Evolutionary conservation across 495 filamentous ascomycete species (phyloP), one percentile per base, ranked within the genome.

Genomic region (Podospora sp.): DNA sequence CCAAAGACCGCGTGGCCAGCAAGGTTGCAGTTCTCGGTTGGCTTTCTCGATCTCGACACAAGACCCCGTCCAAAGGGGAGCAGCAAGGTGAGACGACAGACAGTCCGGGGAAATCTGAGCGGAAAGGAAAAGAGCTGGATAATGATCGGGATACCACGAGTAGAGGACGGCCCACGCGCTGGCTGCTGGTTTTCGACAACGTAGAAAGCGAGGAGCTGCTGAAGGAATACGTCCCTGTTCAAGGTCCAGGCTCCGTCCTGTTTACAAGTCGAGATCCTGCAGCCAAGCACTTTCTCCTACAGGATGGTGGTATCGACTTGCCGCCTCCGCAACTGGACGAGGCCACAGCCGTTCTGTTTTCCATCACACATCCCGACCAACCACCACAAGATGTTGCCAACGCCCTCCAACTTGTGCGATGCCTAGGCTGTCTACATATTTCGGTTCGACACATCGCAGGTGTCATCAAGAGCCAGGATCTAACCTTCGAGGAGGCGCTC

Each of bases 261-360:
- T 46, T 61, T 11, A 61, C 59, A 12, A 61, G 59, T 61, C 59
- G 59, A 49, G 59, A 61, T 20, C 59, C 59, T 4, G 12, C 4
- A 20, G 59, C 59, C 1, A 61, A 61, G 18, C 59, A 61, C 24
- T 61, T 40, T 20, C 33, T 61, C 27, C 20, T 21, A 1, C 33
- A 29, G 20, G 6, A 61, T 6, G 12, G 26, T 6, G 59, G 59
- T 29, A 40, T 61, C 1, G 59, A 61, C n/a, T 49, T 61, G 59
- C 4, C n/a, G 20, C 59, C 59, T 26, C 59, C 36, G 6, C 14
- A 8, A 18, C 11, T 22, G 5, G 35, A 61, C 18, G 59, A 40
- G 20, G 6, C 59, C 6, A 11, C 33, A 5, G 29, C 33, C 3
- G 8, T 61, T 12, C 59, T 61, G 12, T 27, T 36, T 20, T 35